These are phyloP conservation scores for Fusarium fujikuroi DNA, from an alignment of 2,329 filamentous ascomycete species.

Conservation along the genomic window DNA sequence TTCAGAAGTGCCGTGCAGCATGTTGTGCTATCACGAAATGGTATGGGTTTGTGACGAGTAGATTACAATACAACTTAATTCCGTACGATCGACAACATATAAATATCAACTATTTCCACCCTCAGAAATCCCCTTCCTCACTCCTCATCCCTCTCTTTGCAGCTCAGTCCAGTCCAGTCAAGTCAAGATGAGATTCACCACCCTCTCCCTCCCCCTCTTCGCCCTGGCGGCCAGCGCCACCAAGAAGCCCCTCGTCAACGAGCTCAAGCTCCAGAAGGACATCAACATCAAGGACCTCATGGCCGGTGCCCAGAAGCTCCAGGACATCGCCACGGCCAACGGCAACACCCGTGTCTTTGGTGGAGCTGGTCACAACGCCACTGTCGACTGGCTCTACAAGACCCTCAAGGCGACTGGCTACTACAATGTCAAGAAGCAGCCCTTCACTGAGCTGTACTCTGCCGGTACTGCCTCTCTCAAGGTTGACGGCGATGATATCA, in stretches of 20 bases:
- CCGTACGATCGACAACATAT: neutral
- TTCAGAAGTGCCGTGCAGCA: slow-evolving; percentile 30
- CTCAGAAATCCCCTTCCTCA: neutral
- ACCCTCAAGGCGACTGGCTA: slow-evolving; percentile 52
- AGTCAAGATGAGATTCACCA: slow-evolving; percentile 41
- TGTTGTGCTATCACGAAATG: slow-evolving; percentile 10
- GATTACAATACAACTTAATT: neutral
- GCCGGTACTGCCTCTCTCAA: slow-evolving; percentile 47
- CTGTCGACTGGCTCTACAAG: slow-evolving; percentile 57
- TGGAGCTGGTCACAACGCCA: slow-evolving; percentile 57
- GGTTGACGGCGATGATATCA: slow-evolving; percentile 45
- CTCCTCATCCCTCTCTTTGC: slow-evolving; percentile 18
- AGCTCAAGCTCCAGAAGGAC: slow-evolving; percentile 52
- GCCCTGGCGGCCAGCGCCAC: slow-evolving; percentile 42
- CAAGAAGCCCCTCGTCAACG: slow-evolving; percentile 51
- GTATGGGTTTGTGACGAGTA: neutral
- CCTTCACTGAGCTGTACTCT: slow-evolving; percentile 54
- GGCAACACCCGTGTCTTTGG: slow-evolving; percentile 57
- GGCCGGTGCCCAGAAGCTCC: slow-evolving; percentile 56
- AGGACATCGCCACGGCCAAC: slow-evolving; percentile 56
- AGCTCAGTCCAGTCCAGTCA: neutral
- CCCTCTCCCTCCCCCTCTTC: slow-evolving; percentile 37
- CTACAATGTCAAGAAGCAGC: slow-evolving; percentile 58
- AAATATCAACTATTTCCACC: slow-evolving; percentile 20
- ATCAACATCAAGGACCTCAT: slow-evolving; percentile 56